Evolutionary conservation across 208 protist species (phyloP).

Genomic region (Trichomonas vaginalis): DNA sequence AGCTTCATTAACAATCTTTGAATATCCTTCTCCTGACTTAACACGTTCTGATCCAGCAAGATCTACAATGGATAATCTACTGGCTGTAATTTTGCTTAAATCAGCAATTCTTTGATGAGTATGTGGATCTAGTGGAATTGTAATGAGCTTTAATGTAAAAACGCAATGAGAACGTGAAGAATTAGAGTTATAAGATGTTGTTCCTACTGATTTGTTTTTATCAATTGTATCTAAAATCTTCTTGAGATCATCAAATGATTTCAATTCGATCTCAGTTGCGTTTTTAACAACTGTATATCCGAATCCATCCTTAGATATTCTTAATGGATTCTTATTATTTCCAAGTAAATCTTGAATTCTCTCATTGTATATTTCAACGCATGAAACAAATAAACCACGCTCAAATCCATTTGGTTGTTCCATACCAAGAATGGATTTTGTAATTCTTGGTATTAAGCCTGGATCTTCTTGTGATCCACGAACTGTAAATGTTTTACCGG

Average conservation of each 20-base stretch:
- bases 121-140: neutral
- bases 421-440: neutral
- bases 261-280: neutral
- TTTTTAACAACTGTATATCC: neutral
- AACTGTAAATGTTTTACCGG: neutral
- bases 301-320: neutral
- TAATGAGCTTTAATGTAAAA: neutral
- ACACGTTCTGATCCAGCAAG: neutral
- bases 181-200: neutral
- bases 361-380: slow-evolving; percentile 3
- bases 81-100: neutral
- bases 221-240: neutral
- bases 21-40: neutral
- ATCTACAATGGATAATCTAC: neutral
- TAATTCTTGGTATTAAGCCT: neutral
- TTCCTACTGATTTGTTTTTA: neutral
- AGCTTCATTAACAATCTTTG: neutral
- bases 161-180: neutral
- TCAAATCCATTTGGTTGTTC: neutral
- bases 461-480: neutral
- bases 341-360: neutral
- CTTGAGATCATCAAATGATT: neutral
- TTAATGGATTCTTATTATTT: neutral
- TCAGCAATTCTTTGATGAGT: neutral
- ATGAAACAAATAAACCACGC: neutral